Conservation (phyloP, 1,139 yeast species). For the Pichia sp. region DNA sequence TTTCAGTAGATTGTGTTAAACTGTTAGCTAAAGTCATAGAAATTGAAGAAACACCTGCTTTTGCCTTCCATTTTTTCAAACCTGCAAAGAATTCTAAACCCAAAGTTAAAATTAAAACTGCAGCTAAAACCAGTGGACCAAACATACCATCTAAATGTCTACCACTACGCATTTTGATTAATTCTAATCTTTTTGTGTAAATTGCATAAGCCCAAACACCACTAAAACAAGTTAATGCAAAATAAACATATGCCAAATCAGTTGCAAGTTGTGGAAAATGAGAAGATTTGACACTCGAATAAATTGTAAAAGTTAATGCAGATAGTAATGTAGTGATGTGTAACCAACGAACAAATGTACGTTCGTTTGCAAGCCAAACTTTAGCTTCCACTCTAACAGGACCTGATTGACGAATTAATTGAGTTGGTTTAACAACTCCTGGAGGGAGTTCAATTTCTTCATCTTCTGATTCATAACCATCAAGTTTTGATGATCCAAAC, state of each 20-base stretch:
- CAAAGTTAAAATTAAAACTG: constrained; percentile 62
- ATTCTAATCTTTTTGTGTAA: constrained; percentile 62
- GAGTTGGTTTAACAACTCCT: constrained; percentile 79
- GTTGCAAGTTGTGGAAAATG: constrained; percentile 53
- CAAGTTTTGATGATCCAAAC: constrained; percentile 29
- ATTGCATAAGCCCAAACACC: constrained; percentile 87
- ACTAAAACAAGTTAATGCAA: constrained; percentile 71
- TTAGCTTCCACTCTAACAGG: constrained; percentile 93
- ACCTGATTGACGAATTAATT: constrained; percentile 79
- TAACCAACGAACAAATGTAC: constrained; percentile 94
- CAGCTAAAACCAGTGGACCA: constrained; percentile 79
- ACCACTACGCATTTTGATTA: constrained; percentile 77
- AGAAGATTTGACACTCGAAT: constrained; percentile 65
- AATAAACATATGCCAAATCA: constrained; percentile 70
- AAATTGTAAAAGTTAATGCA: constrained; percentile 80
- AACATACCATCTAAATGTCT: constrained; percentile 81
- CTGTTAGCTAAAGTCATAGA: constrained; percentile 9
- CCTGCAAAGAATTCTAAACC: constrained; percentile 68
- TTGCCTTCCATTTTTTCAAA: constrained; percentile 38
- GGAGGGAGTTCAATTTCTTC: constrained; percentile 81
- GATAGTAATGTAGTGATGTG: constrained; percentile 84
- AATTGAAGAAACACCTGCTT: constrained; percentile 17
- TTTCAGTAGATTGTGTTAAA: constrained; percentile 14
- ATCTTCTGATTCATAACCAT: constrained; percentile 71
- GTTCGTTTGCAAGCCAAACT: constrained; percentile 97